A percentile compares a stretch with the other conserved stretches of the same genome.
Conservation (phyloP, 2,329 filamentous ascomycete species). For the Botrytis sinoallii region DNA sequence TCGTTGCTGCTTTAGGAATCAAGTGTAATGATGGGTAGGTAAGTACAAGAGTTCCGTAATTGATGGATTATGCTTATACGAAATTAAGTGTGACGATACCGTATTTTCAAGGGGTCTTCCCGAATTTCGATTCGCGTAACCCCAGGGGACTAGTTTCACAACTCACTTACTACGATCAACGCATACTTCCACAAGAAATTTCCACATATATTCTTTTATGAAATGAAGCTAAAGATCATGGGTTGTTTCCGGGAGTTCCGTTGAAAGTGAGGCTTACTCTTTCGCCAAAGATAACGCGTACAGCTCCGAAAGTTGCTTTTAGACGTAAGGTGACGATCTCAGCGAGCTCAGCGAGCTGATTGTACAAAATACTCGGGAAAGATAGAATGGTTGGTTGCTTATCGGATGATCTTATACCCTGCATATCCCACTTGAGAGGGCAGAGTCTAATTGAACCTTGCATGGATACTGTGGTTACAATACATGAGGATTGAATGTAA, state of each 20-base stretch:
- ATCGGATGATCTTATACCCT: neutral
- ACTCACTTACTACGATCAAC: no score
- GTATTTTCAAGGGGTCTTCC: no score
- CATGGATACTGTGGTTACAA: neutral
- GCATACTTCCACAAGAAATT: neutral
- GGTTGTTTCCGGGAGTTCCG: neutral
- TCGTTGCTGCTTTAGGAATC: neutral
- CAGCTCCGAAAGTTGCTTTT: neutral
- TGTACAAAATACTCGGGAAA: neutral
- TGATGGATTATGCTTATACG: neutral
- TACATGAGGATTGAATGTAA: neutral
- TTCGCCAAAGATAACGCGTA: neutral
- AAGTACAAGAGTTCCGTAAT: neutral
- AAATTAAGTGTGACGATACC: neutral
- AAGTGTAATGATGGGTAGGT: neutral
- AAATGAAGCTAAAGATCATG: no score
- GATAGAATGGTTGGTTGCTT: neutral
- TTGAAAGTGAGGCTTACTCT: neutral
- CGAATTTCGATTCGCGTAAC: neutral
- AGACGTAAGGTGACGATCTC: neutral
- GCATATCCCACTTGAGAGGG: neutral
- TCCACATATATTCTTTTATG: neutral
- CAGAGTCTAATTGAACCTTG: neutral
- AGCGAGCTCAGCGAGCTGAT: neutral
- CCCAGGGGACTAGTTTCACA: neutral